phyloP scores from a whole-genome alignment of 129 eudicot species.

The Solidago caesia region DNA sequence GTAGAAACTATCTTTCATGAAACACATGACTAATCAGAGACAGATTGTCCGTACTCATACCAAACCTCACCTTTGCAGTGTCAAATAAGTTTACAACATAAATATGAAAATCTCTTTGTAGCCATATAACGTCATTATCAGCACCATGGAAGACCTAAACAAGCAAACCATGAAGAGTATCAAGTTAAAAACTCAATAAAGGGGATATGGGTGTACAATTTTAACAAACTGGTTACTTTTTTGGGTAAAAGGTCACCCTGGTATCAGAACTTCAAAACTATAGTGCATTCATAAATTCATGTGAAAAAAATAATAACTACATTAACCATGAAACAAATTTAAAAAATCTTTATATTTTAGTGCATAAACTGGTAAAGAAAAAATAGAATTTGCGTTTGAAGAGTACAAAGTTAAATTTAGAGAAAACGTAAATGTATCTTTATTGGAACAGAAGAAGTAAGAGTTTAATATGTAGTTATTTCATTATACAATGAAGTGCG shows the following conservation, averaged over 20 bases:
- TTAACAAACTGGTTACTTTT: background rate
- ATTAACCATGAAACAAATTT: background rate
- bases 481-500: conserved; percentile 1
- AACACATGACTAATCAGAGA: background rate
- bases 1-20: background rate
- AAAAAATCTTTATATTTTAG: conserved; percentile 11
- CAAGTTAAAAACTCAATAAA: no score
- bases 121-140: conserved; percentile 95
- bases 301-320: background rate
- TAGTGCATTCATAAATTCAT: conserved; percentile 2
- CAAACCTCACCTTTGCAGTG: conserved; percentile 78
- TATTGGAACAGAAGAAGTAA: background rate
- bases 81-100: conserved; percentile 87
- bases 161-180: conserved; percentile 3
- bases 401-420: background rate
- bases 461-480: background rate
- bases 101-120: conserved; percentile 92
- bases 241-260: no score
- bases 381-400: background rate
- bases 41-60: background rate
- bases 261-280: conserved; percentile 3
- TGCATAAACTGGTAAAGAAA: background rate
- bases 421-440: background rate
- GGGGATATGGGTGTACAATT: background rate
- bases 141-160: conserved; percentile 94